Conservation (phyloP, 2,329 filamentous ascomycete species). For the Xylariales sp. region DNA sequence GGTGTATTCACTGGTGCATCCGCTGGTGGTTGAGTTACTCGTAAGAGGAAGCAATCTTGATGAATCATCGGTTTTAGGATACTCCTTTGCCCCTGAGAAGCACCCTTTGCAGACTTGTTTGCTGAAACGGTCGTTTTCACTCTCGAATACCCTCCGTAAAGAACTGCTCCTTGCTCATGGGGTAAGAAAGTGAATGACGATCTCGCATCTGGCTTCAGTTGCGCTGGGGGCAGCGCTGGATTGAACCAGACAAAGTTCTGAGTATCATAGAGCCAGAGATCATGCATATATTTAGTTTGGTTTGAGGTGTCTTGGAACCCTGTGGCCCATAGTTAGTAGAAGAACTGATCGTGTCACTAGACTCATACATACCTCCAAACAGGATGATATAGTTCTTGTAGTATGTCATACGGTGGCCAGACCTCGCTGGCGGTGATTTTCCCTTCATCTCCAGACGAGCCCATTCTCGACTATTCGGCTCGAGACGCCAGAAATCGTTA, state of each 20-base stretch:
- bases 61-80: slow-evolving; percentile 83
- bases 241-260: slow-evolving; percentile 79
- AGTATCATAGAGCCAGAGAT: slow-evolving; percentile 95
- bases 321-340: too few relatives aligned
- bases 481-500: slow-evolving; percentile 95
- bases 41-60: slow-evolving; percentile 90
- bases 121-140: slow-evolving; percentile 67
- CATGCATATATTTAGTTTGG: slow-evolving; percentile 87
- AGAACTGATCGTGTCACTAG: too few relatives aligned
- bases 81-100: slow-evolving; percentile 60
- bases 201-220: slow-evolving; percentile 82
- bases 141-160: slow-evolving; percentile 91
- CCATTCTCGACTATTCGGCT: slow-evolving; percentile 84
- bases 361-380: slow-evolving; percentile 59
- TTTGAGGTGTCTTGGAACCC: slow-evolving; percentile 94
- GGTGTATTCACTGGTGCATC: slow-evolving; percentile 62
- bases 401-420: slow-evolving; percentile 92
- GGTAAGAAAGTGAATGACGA: slow-evolving; percentile 91
- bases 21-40: slow-evolving; percentile 66
- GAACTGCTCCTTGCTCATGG: slow-evolving; percentile 80
- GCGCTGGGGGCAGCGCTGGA: slow-evolving; percentile 68
- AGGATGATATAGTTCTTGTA: slow-evolving; percentile 96
- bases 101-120: slow-evolving; percentile 60
- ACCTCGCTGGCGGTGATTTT: slow-evolving; percentile 76
- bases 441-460: slow-evolving; percentile 77